Conservation (phyloP, 2,329 filamentous ascomycete species). For the Coniochaeta prunicola region DNA sequence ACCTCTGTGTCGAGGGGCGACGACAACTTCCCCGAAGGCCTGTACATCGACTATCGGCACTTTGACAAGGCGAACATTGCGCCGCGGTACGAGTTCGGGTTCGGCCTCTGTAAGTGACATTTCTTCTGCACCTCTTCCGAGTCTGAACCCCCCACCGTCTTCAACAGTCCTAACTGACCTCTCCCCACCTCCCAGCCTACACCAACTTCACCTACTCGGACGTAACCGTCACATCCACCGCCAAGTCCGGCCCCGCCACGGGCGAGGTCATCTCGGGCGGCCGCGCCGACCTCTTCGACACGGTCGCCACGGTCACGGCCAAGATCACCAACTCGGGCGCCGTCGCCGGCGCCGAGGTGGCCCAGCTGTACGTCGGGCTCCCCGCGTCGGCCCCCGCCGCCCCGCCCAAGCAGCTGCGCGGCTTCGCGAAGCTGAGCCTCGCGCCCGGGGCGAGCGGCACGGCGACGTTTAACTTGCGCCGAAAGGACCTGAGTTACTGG, state of each 20-base stretch:
- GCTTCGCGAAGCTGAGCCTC: slow-evolving; percentile 53
- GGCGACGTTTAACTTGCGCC: slow-evolving; percentile 44
- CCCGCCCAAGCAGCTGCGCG: slow-evolving; percentile 46
- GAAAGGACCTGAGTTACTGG: slow-evolving; percentile 60
- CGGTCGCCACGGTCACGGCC: slow-evolving; percentile 42
- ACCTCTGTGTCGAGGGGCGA: slow-evolving; percentile 23
- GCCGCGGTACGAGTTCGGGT: slow-evolving; percentile 58
- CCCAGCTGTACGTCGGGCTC: slow-evolving; percentile 50
- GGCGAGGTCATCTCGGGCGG: slow-evolving; percentile 35
- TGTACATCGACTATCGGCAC: slow-evolving; percentile 59
- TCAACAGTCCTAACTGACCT: not conserved
- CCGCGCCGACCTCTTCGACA: slow-evolving; percentile 36
- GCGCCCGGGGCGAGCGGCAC: slow-evolving; percentile 36
- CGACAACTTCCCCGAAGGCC: slow-evolving; percentile 51
- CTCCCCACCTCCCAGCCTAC: slow-evolving; percentile 42
- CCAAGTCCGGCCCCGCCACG: slow-evolving; percentile 29
- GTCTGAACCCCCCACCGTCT: too few relatives aligned
- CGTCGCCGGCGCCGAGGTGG: slow-evolving; percentile 55
- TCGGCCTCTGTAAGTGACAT: slow-evolving; percentile 43
- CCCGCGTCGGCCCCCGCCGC: slow-evolving; percentile 29
- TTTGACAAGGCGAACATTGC: slow-evolving; percentile 50
- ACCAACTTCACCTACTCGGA: slow-evolving; percentile 57
- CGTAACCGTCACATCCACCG: slow-evolving; percentile 32
- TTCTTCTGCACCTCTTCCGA: not conserved
- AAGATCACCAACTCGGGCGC: slow-evolving; percentile 59